Evolutionary conservation across 2,329 filamentous ascomycete genomes (phyloP).

Genomic region (Penicillium italicum): DNA sequence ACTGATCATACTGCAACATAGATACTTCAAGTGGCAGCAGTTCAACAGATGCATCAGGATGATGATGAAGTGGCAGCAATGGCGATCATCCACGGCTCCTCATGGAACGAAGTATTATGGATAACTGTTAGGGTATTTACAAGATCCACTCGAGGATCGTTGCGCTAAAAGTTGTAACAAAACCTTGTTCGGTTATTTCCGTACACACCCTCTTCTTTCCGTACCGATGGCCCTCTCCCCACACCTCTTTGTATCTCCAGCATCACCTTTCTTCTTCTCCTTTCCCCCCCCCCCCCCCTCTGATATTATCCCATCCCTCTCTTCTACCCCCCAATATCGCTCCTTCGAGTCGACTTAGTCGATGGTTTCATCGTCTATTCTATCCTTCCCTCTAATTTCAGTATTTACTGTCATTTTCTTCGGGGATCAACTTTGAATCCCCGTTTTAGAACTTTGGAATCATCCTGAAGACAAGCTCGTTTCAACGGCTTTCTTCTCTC

Average conservation of each 20-base stretch:
- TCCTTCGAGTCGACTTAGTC: slow-evolving; percentile 41
- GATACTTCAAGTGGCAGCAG: not conserved
- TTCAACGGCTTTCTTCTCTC: slow-evolving; percentile 7
- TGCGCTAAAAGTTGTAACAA: not conserved
- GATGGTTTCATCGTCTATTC: slow-evolving; percentile 32
- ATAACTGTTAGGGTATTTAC: slow-evolving; percentile 10
- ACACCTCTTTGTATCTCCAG: slow-evolving; percentile 28
- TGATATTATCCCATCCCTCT: slow-evolving; percentile 23
- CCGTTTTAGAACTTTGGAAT: slow-evolving; percentile 11
- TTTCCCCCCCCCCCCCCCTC: slow-evolving; percentile 18
- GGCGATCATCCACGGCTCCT: slow-evolving; percentile 25
- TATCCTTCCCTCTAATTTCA: slow-evolving; percentile 26
- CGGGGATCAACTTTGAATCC: slow-evolving; percentile 16
- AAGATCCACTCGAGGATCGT: not conserved
- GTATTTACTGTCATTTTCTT: slow-evolving; percentile 30
- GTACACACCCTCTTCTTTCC: slow-evolving; percentile 6
- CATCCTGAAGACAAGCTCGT: slow-evolving; percentile 14
- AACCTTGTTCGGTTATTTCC: slow-evolving; percentile 7
- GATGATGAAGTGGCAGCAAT: slow-evolving; percentile 20
- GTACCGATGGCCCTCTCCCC: slow-evolving; percentile 14
- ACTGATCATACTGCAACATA: not conserved
- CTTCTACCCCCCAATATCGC: slow-evolving; percentile 40
- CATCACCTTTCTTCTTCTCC: slow-evolving; percentile 25
- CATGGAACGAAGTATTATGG: not conserved
- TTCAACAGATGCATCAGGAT: slow-evolving; percentile 13